Percentiles rank a stretch among this genome's conserved stretches.
Evolutionary conservation across 768 basidiomycete species (phyloP).

Genomic region (Ephemerocybe angulata): DNA sequence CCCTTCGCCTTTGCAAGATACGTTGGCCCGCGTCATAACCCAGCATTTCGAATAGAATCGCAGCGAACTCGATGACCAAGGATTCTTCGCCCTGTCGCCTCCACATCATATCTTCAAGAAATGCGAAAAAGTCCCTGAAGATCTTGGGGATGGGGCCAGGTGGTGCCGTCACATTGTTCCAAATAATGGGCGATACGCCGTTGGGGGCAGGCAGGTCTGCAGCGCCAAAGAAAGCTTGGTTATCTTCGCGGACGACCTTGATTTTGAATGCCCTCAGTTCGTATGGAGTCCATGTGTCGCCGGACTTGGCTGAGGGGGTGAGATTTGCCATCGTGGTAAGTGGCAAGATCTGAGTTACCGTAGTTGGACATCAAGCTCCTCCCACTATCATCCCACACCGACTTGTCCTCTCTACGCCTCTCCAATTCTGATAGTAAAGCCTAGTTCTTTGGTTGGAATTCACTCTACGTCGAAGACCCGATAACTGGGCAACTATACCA

Average conservation of each 20-base stretch:
- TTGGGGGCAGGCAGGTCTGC: not conserved
- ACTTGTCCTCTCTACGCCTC: no score
- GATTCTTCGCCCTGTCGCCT: conserved; percentile 71
- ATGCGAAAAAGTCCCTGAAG: conserved; percentile 53
- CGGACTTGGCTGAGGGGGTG: not conserved
- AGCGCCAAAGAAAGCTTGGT: not conserved
- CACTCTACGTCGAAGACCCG: no score
- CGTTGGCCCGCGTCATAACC: not conserved
- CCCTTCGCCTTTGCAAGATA: not conserved
- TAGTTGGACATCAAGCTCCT: no score
- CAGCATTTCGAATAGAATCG: not conserved
- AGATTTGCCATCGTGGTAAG: not conserved
- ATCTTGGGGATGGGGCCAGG: not conserved
- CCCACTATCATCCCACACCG: no score
- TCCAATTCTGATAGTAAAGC: no score
- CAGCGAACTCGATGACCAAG: not conserved
- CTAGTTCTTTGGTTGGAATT: no score
- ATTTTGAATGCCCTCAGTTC: conserved; percentile 1
- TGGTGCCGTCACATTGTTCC: not conserved
- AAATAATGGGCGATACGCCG: not conserved
- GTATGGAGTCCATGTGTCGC: not conserved
- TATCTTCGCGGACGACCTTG: not conserved
- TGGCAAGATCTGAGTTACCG: not conserved
- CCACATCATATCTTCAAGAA: conserved; percentile 65
- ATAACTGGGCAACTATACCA: no score